Evolutionary conservation across 805 yeast species (phyloP).

Genomic region (Kazachstania kunashirensis): DNA sequence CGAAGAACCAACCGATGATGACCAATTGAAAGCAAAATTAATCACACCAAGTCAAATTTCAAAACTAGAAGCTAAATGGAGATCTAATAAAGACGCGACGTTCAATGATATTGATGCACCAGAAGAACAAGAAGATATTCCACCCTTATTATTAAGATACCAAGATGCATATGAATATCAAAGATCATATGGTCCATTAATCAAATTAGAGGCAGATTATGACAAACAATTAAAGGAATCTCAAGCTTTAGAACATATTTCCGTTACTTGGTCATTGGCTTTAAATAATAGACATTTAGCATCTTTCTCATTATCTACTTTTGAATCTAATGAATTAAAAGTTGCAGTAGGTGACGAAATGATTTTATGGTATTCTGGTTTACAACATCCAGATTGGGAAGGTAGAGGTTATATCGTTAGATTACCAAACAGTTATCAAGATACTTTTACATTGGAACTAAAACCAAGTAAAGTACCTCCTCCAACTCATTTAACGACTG

Average conservation of each 20-base stretch:
- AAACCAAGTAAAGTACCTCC: constrained; percentile 32
- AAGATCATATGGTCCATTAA: constrained; percentile 72
- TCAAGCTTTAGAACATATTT: constrained; percentile 62
- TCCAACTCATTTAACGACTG: constrained; percentile 50
- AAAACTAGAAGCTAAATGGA: constrained; percentile 74
- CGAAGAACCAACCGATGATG: constrained; percentile 56
- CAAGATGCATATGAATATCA: constrained; percentile 80
- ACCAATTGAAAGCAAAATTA: constrained; percentile 43
- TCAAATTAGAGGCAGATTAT: constrained; percentile 71
- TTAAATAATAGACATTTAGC: constrained; percentile 58
- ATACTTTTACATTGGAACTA: constrained; percentile 65
- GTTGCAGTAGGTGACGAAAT: constrained; percentile 83
- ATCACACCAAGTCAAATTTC: constrained; percentile 56
- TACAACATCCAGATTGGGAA: constrained; percentile 56
- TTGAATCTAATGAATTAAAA: constrained; percentile 54
- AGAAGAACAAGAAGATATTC: constrained; percentile 47
- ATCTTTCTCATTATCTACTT: constrained; percentile 56
- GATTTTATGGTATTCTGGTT: constrained; percentile 52
- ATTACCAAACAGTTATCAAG: constrained; percentile 57
- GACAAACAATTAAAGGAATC: constrained; percentile 68
- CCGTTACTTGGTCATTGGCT: constrained; percentile 65
- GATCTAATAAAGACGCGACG: constrained; percentile 59
- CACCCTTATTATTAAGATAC: constrained; percentile 68
- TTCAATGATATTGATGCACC: constrained; percentile 52
- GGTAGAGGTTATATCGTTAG: constrained; percentile 62